Percentiles rank a stretch among this genome's conserved stretches.
Conservation (phyloP, 257 asterid species). For the Nicotiana benthamiana region DNA sequence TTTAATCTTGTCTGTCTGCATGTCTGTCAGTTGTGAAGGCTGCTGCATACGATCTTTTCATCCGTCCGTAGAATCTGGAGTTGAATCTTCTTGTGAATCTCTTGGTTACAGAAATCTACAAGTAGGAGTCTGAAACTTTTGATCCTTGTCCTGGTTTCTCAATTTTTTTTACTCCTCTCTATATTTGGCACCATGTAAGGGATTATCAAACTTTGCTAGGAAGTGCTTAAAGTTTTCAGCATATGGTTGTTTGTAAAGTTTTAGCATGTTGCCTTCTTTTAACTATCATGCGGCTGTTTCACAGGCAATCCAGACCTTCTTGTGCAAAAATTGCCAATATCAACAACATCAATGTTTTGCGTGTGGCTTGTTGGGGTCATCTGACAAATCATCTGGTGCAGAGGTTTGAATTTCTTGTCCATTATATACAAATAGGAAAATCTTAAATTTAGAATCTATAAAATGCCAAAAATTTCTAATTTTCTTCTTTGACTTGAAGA, state of each 20-base stretch:
- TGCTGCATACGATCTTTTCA: conserved; percentile 80
- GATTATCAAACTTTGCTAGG: not conserved
- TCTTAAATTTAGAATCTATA: not conserved
- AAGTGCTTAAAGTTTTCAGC: not conserved
- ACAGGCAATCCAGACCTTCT: conserved; percentile 52
- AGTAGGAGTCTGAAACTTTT: conserved; percentile 35
- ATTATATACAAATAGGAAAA: not conserved
- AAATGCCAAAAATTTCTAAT: not conserved
- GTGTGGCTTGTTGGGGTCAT: conserved; percentile 62
- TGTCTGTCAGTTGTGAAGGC: conserved; percentile 62
- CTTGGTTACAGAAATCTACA: conserved; percentile 43
- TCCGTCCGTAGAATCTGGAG: conserved; percentile 55
- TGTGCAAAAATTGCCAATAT: conserved; percentile 59
- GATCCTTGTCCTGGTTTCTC: not conserved
- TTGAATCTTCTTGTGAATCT: conserved; percentile 48
- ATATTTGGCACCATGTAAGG: not conserved
- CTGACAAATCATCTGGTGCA: conserved; percentile 48
- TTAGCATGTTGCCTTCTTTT: not conserved
- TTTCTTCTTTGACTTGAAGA: not conserved
- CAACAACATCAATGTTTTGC: conserved; percentile 59
- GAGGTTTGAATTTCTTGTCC: conserved; percentile 37
- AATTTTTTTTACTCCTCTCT: not conserved
- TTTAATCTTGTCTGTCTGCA: not conserved
- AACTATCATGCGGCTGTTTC: not conserved
- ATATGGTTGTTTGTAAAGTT: conserved; percentile 11